Conservation (phyloP, 176 grass and related monocot genomes). For the Juncus inflexus region DNA sequence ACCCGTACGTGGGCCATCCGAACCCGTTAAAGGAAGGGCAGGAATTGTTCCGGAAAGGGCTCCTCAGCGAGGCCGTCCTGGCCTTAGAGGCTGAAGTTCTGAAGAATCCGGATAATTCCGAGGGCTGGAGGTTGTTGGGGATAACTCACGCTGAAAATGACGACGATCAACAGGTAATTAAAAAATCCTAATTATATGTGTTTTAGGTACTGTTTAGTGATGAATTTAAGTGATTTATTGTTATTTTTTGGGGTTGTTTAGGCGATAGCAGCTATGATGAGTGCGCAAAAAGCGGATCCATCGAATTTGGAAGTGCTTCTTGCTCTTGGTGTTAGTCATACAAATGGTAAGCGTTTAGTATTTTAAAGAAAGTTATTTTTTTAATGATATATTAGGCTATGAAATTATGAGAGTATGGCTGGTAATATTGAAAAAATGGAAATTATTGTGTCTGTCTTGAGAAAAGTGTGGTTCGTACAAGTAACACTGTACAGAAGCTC, state of each 20-base stretch:
- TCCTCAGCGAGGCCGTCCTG: slow-evolving; percentile 99
- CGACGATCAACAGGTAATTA: slow-evolving; percentile 89
- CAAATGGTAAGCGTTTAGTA: slow-evolving; percentile 61
- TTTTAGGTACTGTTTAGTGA: too few species aligned
- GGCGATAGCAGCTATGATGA: slow-evolving; percentile 98
- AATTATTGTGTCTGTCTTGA: too few species aligned
- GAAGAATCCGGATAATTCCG: slow-evolving; percentile 92
- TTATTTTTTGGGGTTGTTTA: slow-evolving; percentile 25
- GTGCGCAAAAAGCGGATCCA: slow-evolving; percentile 84
- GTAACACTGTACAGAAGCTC: too few species aligned
- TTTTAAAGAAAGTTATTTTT: neutral
- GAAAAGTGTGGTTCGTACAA: too few species aligned
- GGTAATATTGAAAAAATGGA: too few species aligned
- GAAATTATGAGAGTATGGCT: neutral
- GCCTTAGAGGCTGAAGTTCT: slow-evolving; percentile 97
- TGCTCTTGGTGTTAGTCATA: slow-evolving; percentile 98
- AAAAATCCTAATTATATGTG: neutral
- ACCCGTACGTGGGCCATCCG: slow-evolving; percentile 94
- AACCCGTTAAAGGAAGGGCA: slow-evolving; percentile 98
- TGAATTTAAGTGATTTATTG: neutral
- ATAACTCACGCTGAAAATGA: slow-evolving; percentile 98
- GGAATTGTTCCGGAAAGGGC: slow-evolving; percentile 87
- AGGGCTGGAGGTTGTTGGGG: slow-evolving; percentile 97
- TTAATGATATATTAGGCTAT: neutral
- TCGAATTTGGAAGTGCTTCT: slow-evolving; percentile 97